phyloP scores from a whole-genome alignment of 2,329 filamentous ascomycete genomes.

The Exophiala phaeomuriformis region DNA sequence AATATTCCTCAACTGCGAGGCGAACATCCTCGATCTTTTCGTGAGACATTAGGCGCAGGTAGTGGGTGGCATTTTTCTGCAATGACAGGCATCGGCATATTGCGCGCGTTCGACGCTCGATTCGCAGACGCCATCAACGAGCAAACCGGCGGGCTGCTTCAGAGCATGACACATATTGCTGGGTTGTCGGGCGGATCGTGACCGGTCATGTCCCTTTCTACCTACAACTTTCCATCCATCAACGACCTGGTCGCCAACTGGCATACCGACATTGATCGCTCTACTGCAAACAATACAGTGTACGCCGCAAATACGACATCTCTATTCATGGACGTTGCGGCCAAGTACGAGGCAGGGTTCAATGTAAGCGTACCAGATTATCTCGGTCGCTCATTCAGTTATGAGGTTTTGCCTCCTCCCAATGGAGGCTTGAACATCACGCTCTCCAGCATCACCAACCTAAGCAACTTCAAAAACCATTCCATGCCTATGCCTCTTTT shows the following conservation, averaged over 20 bases:
- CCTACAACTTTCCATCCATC: slow-evolving; percentile 69
- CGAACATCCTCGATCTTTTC: too few species aligned
- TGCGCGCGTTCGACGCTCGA: slow-evolving; percentile 10
- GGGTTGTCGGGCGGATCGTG: slow-evolving; percentile 12
- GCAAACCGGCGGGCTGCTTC: slow-evolving; percentile 11
- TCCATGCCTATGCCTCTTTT: slow-evolving; percentile 42
- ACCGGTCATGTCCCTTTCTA: slow-evolving; percentile 45
- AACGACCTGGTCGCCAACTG: slow-evolving; percentile 35
- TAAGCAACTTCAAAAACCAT: slow-evolving; percentile 37
- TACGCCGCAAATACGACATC: slow-evolving; percentile 29
- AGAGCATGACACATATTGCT: slow-evolving; percentile 11
- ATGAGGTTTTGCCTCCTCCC: slow-evolving; percentile 34
- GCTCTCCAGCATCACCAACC: slow-evolving; percentile 31
- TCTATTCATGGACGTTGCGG: slow-evolving; percentile 31
- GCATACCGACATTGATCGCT: slow-evolving; percentile 11
- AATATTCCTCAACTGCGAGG: too few species aligned
- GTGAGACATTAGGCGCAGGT: too few species aligned
- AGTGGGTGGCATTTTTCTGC: not conserved
- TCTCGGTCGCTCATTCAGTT: slow-evolving; percentile 36
- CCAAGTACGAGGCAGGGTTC: slow-evolving; percentile 36
- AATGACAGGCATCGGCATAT: slow-evolving; percentile 4
- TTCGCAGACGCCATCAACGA: slow-evolving; percentile 8
- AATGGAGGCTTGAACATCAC: slow-evolving; percentile 35
- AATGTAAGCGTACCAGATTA: slow-evolving; percentile 36
- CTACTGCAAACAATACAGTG: slow-evolving; percentile 30